Evolutionary conservation across 768 basidiomycete species (phyloP).

Genomic region (Leccinum sublutescens): DNA sequence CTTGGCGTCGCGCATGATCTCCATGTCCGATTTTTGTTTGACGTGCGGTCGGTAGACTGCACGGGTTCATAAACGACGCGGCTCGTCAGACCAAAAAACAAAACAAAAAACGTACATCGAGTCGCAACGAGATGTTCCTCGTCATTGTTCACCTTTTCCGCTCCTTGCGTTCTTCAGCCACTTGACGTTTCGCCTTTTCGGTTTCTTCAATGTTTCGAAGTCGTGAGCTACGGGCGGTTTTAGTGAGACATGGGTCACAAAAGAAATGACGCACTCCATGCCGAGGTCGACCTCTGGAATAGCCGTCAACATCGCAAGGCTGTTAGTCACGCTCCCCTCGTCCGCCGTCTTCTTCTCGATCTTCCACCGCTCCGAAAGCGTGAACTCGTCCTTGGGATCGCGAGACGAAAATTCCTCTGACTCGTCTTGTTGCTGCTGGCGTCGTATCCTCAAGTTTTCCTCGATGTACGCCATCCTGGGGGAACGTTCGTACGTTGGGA

Average conservation of each 20-base stretch:
- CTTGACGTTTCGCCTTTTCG: conserved; percentile 89
- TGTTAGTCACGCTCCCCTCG: conserved; percentile 92
- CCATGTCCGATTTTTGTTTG: conserved; percentile 81
- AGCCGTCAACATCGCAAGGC: conserved; percentile 92
- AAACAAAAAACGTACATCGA: conserved; percentile 60
- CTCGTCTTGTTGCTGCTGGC: conserved; percentile 52
- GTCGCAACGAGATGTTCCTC: conserved; percentile 85
- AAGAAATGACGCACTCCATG: conserved; percentile 79
- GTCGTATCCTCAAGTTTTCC: conserved; percentile 79
- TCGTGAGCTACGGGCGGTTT: conserved; percentile 54
- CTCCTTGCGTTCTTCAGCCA: conserved; percentile 70
- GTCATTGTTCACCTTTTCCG: conserved; percentile 53
- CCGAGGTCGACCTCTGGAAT: conserved; percentile 98
- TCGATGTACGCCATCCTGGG: conserved; percentile 95
- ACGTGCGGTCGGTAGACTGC: conserved; percentile 84
- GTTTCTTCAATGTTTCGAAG: conserved; percentile 80
- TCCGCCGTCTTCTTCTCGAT: conserved; percentile 57
- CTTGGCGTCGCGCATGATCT: conserved; percentile 85
- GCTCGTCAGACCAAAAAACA: not conserved
- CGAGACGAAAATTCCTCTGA: conserved; percentile 42
- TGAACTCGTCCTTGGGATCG: conserved; percentile 70
- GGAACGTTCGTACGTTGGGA: too few species aligned
- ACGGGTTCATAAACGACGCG: not conserved
- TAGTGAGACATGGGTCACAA: not conserved
- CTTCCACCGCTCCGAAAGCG: conserved; percentile 67